These are phyloP conservation scores for Actinidia arguta DNA, from an alignment of 179 eudicot species.

Conservation along the genomic window DNA sequence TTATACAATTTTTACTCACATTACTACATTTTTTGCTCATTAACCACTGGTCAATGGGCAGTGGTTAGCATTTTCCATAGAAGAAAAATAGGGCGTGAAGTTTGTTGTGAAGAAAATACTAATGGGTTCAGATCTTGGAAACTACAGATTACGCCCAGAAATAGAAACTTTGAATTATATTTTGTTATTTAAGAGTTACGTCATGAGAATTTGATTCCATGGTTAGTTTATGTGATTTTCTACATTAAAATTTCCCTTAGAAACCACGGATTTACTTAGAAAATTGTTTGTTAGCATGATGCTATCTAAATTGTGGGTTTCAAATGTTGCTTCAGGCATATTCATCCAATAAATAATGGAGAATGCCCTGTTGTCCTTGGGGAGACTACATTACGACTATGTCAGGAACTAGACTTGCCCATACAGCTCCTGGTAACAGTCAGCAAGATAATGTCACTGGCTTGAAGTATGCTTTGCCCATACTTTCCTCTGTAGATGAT, in stretches of 20 bases:
- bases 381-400: slow-evolving; percentile 97
- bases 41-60: too few species aligned
- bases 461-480: slow-evolving; percentile 83
- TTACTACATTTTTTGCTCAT: too few species aligned
- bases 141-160: slow-evolving; percentile 58
- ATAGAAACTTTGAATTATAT: background rate
- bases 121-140: slow-evolving; percentile 52
- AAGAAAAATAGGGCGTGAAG: slow-evolving; percentile 87
- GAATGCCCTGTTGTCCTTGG: slow-evolving; percentile 96
- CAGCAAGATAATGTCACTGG: slow-evolving; percentile 98
- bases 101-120: slow-evolving; percentile 71
- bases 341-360: slow-evolving; percentile 79
- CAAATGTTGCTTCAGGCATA: slow-evolving; percentile 52
- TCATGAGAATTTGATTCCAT: background rate
- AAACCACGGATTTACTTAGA: slow-evolving; percentile 1
- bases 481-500: slow-evolving; percentile 94
- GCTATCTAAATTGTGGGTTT: slow-evolving; percentile 15
- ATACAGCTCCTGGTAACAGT: slow-evolving; percentile 99
- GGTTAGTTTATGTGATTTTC: background rate
- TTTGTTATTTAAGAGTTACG: background rate
- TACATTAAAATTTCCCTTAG: background rate
- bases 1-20: too few species aligned
- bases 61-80: too few species aligned
- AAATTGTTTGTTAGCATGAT: background rate
- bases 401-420: slow-evolving; percentile 98